Conservation (phyloP, 2,329 filamentous ascomycete genomes). For the Chaetomium sp. region DNA sequence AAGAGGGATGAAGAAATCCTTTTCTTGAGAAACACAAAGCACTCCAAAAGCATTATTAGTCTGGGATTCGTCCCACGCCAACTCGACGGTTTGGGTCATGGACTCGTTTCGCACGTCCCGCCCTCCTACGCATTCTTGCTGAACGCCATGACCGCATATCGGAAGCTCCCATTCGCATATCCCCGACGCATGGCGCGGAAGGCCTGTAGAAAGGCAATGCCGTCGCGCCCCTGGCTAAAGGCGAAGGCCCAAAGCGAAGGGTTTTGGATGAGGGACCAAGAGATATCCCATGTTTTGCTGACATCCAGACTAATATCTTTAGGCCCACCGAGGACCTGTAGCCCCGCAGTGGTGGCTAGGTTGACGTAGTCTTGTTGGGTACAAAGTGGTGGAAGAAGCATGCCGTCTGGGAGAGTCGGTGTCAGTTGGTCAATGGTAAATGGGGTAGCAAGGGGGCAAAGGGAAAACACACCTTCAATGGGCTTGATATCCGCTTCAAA, state of each 20-base stretch:
- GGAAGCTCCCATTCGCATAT: slow-evolving; percentile 52
- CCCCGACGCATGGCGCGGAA: slow-evolving; percentile 56
- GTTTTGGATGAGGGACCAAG: slow-evolving; percentile 53
- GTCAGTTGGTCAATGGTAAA: neutral
- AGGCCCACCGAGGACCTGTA: slow-evolving; percentile 39
- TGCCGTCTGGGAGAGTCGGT: slow-evolving; percentile 40
- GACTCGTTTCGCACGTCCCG: neutral
- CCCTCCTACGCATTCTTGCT: slow-evolving; percentile 32
- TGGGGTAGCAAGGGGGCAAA: neutral
- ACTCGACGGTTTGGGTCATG: neutral
- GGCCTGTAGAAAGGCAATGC: slow-evolving; percentile 53
- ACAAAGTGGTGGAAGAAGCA: slow-evolving; percentile 53
- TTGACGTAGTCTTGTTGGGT: slow-evolving; percentile 47
- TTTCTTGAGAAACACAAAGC: too few relatives aligned
- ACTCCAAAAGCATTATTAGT: too few relatives aligned
- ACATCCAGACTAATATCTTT: slow-evolving; percentile 54
- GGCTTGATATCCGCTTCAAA: slow-evolving; percentile 49
- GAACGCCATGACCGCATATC: slow-evolving; percentile 54
- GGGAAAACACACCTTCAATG: slow-evolving; percentile 43
- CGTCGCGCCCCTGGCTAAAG: slow-evolving; percentile 53
- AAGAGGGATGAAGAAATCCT: too few relatives aligned
- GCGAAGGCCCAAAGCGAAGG: slow-evolving; percentile 56
- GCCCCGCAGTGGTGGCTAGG: slow-evolving; percentile 42
- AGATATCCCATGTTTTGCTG: slow-evolving; percentile 58
- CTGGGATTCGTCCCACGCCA: too few relatives aligned